Base-by-base conservation (phyloP, 345 rosid genomes). In the Nasturtium officinale region DNA sequence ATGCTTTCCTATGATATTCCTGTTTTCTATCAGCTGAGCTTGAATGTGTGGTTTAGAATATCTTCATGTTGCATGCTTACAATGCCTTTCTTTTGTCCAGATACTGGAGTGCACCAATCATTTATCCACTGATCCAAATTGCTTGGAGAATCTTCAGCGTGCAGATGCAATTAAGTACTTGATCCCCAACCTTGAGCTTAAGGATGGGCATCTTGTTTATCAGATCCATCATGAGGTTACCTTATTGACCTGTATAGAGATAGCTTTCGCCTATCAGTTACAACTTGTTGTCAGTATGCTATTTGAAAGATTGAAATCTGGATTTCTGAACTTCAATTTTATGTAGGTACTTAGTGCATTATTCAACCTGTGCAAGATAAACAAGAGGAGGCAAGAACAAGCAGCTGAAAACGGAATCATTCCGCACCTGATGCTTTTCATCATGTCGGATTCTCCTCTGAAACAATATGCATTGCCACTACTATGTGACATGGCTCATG, bases 341-440 rank as follows among this genome's bases (percentile, higher is more conserved):
- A 51, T 83, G 83, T 70, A 96, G 99, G 99, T 96, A 43, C 99
- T 96, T 76, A 82, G 86, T 84, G 90, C 99, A 5, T 83, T 96
- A 33, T 90, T 96, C 87, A 96, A 92, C 75, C 87, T 96, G 69
- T 96, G 98, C 90, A 96, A 96, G 86, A 96, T 96, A 83, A 96
- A 96, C 82, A 92, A 92, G 85, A 87, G 97, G 87, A 87, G 98
- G 69, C 99, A 96, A 82, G 99, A 96, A 77, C 98, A 92, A 82
- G 99, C 99, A 7, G 98, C 99, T 51, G 99, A 96, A 82, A 86
- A 92, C 73, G 99, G 99, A 85, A 96, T 96, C 60, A 89, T 96
- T 79, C 98, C 99, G 18, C 99, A 96, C 78, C 83, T 96, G 79
- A 85, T 92, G 98, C 87, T 82, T 68, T 82, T 96, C 76, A 89